Percentiles rank a stretch among this genome's conserved stretches.
These are phyloP conservation scores for Cyathus pygmaeus DNA, from an alignment of 1,284 basidiomycete genomes.

Conservation along the genomic window DNA sequence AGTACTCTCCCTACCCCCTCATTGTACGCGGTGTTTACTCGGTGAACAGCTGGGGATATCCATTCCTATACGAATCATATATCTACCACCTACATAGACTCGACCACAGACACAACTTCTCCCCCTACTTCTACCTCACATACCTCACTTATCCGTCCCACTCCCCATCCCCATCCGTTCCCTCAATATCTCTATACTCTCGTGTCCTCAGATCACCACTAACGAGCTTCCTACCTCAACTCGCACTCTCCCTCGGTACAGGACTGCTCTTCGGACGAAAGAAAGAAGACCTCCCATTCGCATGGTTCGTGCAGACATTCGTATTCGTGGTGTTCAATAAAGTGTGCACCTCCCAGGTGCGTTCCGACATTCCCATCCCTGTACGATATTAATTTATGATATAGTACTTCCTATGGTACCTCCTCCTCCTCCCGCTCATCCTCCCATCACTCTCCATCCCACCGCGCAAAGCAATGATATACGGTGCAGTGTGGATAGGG, in stretches of 20 bases:
- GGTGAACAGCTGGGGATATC: slow-evolving; percentile 84
- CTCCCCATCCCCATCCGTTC: slow-evolving; percentile 31
- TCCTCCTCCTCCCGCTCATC: slow-evolving; percentile 88
- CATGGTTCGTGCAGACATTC: slow-evolving; percentile 93
- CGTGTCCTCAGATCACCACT: slow-evolving; percentile 68
- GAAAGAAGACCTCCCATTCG: slow-evolving; percentile 71
- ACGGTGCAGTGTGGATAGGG: slow-evolving; percentile 75
- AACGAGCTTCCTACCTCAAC: slow-evolving; percentile 80
- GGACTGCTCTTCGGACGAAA: slow-evolving; percentile 72
- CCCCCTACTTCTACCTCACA: slow-evolving; percentile 94
- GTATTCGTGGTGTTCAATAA: slow-evolving; percentile 96
- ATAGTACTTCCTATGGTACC: slow-evolving; percentile 98
- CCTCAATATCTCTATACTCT: slow-evolving; percentile 55
- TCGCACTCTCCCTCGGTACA: slow-evolving; percentile 70
- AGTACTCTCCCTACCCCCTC: slow-evolving; percentile 38
- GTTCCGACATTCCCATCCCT: slow-evolving; percentile 35
- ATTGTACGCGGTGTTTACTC: slow-evolving; percentile 8
- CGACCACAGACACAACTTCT: slow-evolving; percentile 98
- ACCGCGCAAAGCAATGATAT: slow-evolving; percentile 49
- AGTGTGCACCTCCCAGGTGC: slow-evolving; percentile 95
- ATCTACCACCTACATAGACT: slow-evolving; percentile 91
- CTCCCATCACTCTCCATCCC: slow-evolving; percentile 73
- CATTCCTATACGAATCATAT: slow-evolving; percentile 93
- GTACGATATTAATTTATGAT: not conserved
- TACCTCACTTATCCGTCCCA: slow-evolving; percentile 78